Evolutionary conservation across 2,329 filamentous ascomycete species (phyloP).

Genomic region (Trichothecium sympodiale): DNA sequence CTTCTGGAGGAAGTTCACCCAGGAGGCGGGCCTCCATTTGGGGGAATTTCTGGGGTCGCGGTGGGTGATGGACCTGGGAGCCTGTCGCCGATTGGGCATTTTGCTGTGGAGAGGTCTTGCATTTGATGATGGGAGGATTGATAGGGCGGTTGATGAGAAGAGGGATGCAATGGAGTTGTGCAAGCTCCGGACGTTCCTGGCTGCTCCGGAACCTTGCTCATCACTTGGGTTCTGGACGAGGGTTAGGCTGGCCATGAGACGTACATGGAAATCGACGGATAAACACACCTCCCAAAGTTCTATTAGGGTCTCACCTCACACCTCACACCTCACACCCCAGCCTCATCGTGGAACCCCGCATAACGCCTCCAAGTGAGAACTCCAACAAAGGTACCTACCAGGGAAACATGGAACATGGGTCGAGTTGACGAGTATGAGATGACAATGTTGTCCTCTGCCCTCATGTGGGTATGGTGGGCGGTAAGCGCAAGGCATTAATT

Average conservation of each 20-base stretch:
- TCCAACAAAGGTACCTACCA: too few relatives aligned
- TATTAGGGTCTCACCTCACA: too few relatives aligned
- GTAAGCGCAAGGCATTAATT: too few relatives aligned
- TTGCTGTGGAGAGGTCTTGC: conserved; percentile 54
- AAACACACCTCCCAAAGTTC: too few relatives aligned
- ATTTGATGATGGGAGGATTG: conserved; percentile 47
- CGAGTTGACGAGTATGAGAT: too few relatives aligned
- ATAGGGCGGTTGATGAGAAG: conserved; percentile 42
- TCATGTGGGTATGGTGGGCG: too few relatives aligned
- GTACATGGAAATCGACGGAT: too few relatives aligned
- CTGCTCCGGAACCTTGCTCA: neutral
- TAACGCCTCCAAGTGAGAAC: neutral
- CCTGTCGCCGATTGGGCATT: conserved; percentile 40
- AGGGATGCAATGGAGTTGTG: conserved; percentile 42
- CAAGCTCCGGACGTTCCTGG: conserved; percentile 27
- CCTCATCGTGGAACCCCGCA: neutral
- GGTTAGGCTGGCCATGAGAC: too few relatives aligned
- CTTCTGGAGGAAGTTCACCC: conserved; percentile 38
- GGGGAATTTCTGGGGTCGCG: too few relatives aligned
- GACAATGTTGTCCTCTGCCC: too few relatives aligned
- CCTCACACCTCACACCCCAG: neutral
- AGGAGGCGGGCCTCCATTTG: conserved; percentile 13
- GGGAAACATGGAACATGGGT: too few relatives aligned
- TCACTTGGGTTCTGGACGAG: too few relatives aligned
- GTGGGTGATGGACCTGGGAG: conserved; percentile 20